Conservation (phyloP, 108 stramenopile genomes). For the Stephanodiscus triporus region DNA sequence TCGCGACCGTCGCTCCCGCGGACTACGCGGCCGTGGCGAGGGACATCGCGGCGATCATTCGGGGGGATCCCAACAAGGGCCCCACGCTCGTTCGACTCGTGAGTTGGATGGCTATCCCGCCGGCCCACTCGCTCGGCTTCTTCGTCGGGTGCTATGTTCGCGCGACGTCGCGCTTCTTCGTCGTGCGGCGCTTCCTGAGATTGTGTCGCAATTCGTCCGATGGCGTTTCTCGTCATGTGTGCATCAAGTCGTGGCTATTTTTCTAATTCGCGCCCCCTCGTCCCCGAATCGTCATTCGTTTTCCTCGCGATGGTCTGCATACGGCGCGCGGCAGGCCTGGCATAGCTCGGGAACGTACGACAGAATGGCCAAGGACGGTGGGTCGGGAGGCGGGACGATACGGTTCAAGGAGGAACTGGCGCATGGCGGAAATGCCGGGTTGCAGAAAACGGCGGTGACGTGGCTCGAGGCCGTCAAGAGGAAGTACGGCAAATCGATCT, state of each 20-base stretch:
- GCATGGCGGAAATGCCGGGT: constrained; percentile 77
- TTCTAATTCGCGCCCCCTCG: too few relatives aligned
- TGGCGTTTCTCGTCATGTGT: too few relatives aligned
- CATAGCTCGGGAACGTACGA: constrained; percentile 78
- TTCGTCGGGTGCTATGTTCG: neutral
- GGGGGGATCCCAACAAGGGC: constrained; percentile 51
- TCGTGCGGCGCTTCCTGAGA: too few relatives aligned
- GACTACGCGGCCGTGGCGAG: constrained; percentile 46
- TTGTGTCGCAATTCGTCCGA: too few relatives aligned
- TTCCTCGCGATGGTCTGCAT: too few relatives aligned
- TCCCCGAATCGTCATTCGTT: neutral
- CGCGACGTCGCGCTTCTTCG: too few relatives aligned
- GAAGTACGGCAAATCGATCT: constrained; percentile 60
- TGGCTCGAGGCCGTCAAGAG: constrained; percentile 72
- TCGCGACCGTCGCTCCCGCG: neutral
- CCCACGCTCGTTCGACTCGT: constrained; percentile 16
- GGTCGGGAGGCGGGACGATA: constrained; percentile 63
- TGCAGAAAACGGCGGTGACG: constrained; percentile 57
- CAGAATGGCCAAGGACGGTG: constrained; percentile 60
- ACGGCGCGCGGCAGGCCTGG: constrained; percentile 74
- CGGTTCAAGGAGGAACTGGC: constrained; percentile 75
- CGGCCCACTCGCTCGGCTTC: too few relatives aligned
- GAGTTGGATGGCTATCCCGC: neutral
- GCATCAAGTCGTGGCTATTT: too few relatives aligned
- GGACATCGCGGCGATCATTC: constrained; percentile 54